Conservation (phyloP, 2,329 filamentous ascomycete species). For the Allantophomopsis lycopodina region DNA sequence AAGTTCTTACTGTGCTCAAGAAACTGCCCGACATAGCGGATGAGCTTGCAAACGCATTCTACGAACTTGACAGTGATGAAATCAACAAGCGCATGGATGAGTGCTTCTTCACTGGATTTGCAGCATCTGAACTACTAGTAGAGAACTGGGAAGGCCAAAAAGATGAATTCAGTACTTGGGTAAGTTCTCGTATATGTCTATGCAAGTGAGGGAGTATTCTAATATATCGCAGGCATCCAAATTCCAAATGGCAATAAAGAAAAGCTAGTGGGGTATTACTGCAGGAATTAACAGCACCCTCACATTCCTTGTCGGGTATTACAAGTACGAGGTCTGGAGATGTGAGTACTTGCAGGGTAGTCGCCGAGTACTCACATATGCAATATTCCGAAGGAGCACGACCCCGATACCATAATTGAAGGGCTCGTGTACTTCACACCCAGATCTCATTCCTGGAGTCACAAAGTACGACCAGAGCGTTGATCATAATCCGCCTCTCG, state of each 20-base stretch:
- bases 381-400: too few relatives aligned
- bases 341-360: too few relatives aligned
- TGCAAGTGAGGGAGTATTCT: constrained; percentile 2
- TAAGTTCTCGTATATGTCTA: constrained; percentile 5
- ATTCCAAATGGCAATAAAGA: constrained; percentile 15
- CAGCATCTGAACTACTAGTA: constrained; percentile 38
- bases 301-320: too few relatives aligned
- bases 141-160: constrained; percentile 47
- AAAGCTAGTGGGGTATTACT: constrained; percentile 1
- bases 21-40: constrained; percentile 54
- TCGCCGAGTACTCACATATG: too few relatives aligned
- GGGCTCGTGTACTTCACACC: too few relatives aligned
- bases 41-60: constrained; percentile 59
- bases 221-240: constrained; percentile 10
- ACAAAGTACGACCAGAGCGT: too few relatives aligned
- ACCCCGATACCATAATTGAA: too few relatives aligned
- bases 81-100: constrained; percentile 45
- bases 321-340: too few relatives aligned
- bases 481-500: too few relatives aligned
- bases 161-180: constrained; percentile 74
- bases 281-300: too few relatives aligned
- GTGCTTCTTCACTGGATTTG: constrained; percentile 45
- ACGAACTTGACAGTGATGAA: constrained; percentile 45
- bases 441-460: too few relatives aligned
- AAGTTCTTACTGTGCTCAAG: constrained; percentile 39